phyloP scores from a whole-genome alignment of 441 rosid species.

The Croton setiger region DNA sequence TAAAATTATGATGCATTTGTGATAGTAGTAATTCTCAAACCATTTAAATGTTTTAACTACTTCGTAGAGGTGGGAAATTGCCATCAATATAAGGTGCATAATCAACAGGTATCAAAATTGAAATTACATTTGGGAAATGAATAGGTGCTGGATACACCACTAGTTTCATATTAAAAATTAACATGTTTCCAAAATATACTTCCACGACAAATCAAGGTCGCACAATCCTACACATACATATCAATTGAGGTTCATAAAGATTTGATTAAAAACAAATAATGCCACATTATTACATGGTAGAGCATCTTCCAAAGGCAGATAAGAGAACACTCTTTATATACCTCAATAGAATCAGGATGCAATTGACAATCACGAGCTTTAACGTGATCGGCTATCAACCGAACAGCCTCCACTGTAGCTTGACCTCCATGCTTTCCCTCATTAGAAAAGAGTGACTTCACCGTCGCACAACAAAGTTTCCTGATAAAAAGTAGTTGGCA shows the following conservation, averaged over 20 bases:
- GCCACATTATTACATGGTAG: not conserved
- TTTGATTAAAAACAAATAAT: not conserved
- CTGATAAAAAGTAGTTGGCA: slow-evolving; percentile 35
- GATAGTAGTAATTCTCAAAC: not conserved
- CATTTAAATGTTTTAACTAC: not conserved
- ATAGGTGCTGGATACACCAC: not conserved
- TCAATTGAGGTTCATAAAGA: not conserved
- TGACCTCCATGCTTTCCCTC: slow-evolving; percentile 89
- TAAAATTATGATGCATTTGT: not conserved
- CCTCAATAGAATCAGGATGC: slow-evolving; percentile 89
- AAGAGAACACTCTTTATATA: slow-evolving; percentile 21
- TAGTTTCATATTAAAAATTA: not conserved
- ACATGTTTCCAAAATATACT: too few relatives aligned
- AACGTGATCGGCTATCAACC: slow-evolving; percentile 73
- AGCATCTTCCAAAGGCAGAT: not conserved
- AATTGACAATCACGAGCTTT: slow-evolving; percentile 74
- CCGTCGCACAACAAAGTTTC: slow-evolving; percentile 71
- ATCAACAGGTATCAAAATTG: not conserved
- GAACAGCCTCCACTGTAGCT: slow-evolving; percentile 72
- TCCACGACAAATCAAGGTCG: not conserved
- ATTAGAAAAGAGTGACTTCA: slow-evolving; percentile 70
- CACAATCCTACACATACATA: not conserved
- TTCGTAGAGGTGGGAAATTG: not conserved
- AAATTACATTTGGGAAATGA: not conserved
- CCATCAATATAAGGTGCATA: not conserved